Conservation (phyloP, 208 protist species). For the Leishmania amazonensis region DNA sequence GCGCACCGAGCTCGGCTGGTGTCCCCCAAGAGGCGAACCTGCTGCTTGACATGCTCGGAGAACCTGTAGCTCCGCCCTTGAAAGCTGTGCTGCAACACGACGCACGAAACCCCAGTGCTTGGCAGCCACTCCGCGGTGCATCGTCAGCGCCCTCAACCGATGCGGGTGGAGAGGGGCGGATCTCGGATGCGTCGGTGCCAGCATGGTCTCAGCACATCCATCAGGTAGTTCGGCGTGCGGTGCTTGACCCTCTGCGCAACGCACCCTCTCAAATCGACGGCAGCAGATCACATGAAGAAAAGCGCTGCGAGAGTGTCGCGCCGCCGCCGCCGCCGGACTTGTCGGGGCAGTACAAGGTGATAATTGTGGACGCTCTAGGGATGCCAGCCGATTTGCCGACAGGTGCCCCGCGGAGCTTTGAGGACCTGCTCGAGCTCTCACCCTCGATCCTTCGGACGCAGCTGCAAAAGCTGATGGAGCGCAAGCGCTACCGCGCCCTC, state of each 20-base stretch:
- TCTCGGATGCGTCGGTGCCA: neutral
- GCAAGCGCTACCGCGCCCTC: constrained; percentile 39
- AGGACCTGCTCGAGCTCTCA: constrained; percentile 54
- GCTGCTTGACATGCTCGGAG: constrained; percentile 14
- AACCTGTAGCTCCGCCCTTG: neutral
- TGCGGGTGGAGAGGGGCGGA: neutral
- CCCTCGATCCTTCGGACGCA: constrained; percentile 46
- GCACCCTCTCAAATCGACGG: neutral
- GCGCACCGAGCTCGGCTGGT: neutral
- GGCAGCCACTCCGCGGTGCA: neutral
- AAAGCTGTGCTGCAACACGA: neutral
- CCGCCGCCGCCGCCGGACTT: constrained; percentile 9
- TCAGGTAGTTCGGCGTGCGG: constrained; percentile 33
- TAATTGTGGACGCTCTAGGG: constrained; percentile 69
- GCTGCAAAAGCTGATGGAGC: constrained; percentile 40
- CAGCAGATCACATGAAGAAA: neutral
- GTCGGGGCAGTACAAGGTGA: constrained; percentile 40
- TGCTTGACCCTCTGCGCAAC: constrained; percentile 20
- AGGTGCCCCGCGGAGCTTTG: constrained; percentile 48
- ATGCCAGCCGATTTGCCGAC: constrained; percentile 68
- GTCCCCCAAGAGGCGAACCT: constrained; percentile 3
- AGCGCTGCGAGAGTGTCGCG: neutral
- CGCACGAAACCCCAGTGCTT: neutral
- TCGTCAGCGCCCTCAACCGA: neutral
- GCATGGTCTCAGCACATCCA: constrained; percentile 27